phyloP scores from a whole-genome alignment of 108 stramenopile genomes.

The Cyclostephanos invisitatus region DNA sequence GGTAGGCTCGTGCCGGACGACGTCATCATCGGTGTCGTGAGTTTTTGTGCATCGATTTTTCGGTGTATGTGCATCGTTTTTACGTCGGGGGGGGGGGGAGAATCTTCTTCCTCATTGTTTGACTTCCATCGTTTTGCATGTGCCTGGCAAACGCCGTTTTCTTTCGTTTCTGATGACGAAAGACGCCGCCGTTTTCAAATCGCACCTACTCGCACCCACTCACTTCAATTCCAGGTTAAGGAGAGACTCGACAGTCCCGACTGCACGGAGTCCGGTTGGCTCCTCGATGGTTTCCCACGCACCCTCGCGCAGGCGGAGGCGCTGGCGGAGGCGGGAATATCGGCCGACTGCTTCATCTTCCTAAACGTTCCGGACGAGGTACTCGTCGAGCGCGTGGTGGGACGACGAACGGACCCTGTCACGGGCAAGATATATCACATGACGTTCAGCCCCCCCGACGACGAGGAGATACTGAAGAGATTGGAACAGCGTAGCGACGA shows the following conservation, averaged over 20 bases:
- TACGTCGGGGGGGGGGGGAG: background rate
- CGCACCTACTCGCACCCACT: background rate
- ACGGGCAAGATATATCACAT: conserved; percentile 98
- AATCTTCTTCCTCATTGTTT: background rate
- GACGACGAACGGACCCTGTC: conserved; percentile 93
- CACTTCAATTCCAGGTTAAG: conserved; percentile 55
- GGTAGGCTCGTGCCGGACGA: conserved; percentile 97
- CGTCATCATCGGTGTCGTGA: conserved; percentile 91
- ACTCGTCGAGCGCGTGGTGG: conserved; percentile 93
- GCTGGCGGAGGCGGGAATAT: conserved; percentile 77
- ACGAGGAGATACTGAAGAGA: conserved; percentile 69
- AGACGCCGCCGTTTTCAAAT: background rate
- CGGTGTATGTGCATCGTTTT: background rate
- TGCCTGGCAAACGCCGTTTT: background rate
- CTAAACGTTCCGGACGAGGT: conserved; percentile 93
- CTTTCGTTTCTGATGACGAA: background rate
- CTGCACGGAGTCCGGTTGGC: conserved; percentile 89
- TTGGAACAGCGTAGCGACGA: conserved; percentile 94
- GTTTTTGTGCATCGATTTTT: conserved; percentile 4
- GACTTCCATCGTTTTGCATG: background rate
- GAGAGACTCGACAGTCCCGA: conserved; percentile 85
- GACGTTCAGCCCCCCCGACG: conserved; percentile 86
- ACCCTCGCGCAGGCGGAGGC: conserved; percentile 94
- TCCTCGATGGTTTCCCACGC: conserved; percentile 97
- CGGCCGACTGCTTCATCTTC: conserved; percentile 90